phyloP scores from a whole-genome alignment of 257 asterid genomes.

The Primulina eburnea region DNA sequence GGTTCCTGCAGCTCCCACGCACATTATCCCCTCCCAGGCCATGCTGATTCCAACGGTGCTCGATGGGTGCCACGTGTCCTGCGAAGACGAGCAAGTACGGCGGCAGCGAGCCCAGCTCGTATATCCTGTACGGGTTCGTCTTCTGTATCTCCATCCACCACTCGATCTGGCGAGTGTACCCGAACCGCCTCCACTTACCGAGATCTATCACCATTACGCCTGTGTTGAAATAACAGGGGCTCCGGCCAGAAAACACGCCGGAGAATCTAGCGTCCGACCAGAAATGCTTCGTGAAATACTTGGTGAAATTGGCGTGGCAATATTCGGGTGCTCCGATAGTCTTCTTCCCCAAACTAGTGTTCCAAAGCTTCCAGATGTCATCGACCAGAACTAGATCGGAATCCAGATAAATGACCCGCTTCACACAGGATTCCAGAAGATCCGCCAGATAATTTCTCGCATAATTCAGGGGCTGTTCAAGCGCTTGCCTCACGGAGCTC shows the following conservation, averaged over 20 bases:
- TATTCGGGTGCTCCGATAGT: constrained; percentile 29
- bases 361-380: constrained; percentile 30
- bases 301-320: constrained; percentile 24
- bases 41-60: constrained; percentile 34
- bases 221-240: constrained; percentile 26
- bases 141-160: constrained; percentile 30
- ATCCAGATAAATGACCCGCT: constrained; percentile 24
- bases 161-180: constrained; percentile 28
- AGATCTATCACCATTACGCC: constrained; percentile 28
- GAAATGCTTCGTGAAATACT: constrained; percentile 22
- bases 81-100: constrained; percentile 28
- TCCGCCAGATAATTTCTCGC: constrained; percentile 29
- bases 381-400: constrained; percentile 25
- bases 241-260: constrained; percentile 21
- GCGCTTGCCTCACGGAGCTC: constrained; percentile 22
- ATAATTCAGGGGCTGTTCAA: constrained; percentile 27
- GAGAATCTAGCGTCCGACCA: constrained; percentile 19
- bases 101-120: constrained; percentile 29
- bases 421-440: constrained; percentile 22
- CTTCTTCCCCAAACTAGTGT: constrained; percentile 22
- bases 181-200: constrained; percentile 23
- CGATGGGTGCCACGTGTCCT: constrained; percentile 29
- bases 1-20: constrained; percentile 28
- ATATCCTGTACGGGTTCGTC: constrained; percentile 15
- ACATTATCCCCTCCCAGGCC: constrained; percentile 34